Conservation (phyloP, 805 yeast species). For the Cyberlindnera suaveolens region DNA sequence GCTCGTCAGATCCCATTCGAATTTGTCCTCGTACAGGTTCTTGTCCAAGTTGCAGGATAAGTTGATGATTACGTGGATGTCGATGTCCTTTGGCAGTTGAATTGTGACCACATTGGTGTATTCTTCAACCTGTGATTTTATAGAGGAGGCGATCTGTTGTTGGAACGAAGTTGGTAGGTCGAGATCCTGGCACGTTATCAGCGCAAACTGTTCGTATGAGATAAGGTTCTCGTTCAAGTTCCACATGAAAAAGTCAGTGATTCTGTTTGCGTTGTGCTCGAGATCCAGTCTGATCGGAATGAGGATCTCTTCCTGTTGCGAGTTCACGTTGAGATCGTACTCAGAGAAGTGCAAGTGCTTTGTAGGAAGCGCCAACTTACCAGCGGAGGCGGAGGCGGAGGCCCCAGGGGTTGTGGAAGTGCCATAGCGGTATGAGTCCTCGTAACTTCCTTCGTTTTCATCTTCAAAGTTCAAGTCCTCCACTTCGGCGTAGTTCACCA, state of each 20-base stretch:
- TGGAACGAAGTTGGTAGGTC: constrained; percentile 69
- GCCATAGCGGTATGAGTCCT: constrained; percentile 10
- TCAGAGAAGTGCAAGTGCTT: constrained; percentile 22
- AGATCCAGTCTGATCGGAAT: constrained; percentile 86
- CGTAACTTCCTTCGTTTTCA: constrained; percentile 33
- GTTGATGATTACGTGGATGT: constrained; percentile 71
- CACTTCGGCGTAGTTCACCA: constrained; percentile 78
- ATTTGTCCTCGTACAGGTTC: constrained; percentile 80
- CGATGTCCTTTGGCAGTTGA: constrained; percentile 60
- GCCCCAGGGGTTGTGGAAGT: neutral
- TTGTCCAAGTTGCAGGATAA: constrained; percentile 78
- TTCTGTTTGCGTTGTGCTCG: constrained; percentile 77
- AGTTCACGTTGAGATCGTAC: constrained; percentile 18
- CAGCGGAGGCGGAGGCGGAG: constrained; percentile 2
- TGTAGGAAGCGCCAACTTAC: constrained; percentile 20
- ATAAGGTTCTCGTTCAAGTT: constrained; percentile 72
- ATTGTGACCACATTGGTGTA: constrained; percentile 57
- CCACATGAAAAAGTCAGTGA: constrained; percentile 90
- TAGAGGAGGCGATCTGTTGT: constrained; percentile 57
- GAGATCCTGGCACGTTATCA: constrained; percentile 72
- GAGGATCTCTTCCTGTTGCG: constrained; percentile 55
- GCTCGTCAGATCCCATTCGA: constrained; percentile 82
- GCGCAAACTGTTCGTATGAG: constrained; percentile 87
- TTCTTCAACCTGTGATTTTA: constrained; percentile 77
- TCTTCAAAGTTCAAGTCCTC: constrained; percentile 59